Percentiles rank a stretch among this genome's conserved stretches.
phyloP scores from a whole-genome alignment of 441 rosid species.

The Erodium texanum region DNA sequence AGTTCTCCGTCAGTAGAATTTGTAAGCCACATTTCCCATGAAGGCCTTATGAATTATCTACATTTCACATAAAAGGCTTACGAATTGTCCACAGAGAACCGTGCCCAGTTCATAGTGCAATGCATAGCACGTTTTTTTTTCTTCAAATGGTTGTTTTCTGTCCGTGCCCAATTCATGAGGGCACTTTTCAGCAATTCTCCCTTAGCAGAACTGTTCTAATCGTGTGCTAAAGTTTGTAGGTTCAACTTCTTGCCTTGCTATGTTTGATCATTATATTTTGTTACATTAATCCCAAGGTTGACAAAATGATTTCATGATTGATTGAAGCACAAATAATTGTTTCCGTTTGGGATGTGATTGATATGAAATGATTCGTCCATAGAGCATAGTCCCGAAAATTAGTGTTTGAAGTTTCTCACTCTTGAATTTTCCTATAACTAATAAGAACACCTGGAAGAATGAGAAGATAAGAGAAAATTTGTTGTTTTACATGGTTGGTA shows the following conservation, averaged over 20 bases:
- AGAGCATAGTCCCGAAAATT: not conserved
- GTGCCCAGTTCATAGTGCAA: no score
- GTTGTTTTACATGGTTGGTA: not conserved
- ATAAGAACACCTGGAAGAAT: not conserved
- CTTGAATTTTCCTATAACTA: not conserved
- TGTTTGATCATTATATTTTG: not conserved
- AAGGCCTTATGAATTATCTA: no score
- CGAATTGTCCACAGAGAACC: no score
- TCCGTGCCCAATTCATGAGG: no score
- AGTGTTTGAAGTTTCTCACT: not conserved
- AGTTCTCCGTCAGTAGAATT: no score
- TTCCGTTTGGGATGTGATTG: not conserved
- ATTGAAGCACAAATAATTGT: not conserved
- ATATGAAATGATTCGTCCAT: not conserved
- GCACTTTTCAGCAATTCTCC: no score
- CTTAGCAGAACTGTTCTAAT: not conserved
- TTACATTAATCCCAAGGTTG: not conserved
- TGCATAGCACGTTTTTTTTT: no score
- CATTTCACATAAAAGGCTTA: no score
- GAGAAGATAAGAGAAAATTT: not conserved
- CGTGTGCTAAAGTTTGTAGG: not conserved
- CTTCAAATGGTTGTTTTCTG: no score
- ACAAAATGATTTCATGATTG: not conserved
- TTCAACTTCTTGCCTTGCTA: not conserved
- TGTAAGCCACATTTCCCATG: no score